Conservation (phyloP, 2,329 filamentous ascomycete species). For the Aspergillus spinulosporus region DNA sequence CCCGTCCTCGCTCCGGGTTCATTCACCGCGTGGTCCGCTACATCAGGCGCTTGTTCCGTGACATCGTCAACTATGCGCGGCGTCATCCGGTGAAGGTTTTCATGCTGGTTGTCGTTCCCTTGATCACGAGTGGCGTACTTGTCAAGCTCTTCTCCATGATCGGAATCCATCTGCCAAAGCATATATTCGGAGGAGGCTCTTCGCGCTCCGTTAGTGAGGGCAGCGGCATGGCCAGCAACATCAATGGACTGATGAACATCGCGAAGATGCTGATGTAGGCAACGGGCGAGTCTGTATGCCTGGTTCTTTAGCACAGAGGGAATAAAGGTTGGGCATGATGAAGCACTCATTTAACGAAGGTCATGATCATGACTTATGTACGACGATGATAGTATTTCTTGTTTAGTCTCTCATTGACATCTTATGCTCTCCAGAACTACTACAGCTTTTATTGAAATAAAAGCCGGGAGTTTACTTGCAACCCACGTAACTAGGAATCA, state of each 20-base stretch:
- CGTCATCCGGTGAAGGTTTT: slow-evolving; percentile 85
- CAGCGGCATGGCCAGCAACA: slow-evolving; percentile 35
- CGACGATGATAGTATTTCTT: slow-evolving; percentile 22
- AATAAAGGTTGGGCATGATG: background rate
- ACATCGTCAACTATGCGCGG: slow-evolving; percentile 78
- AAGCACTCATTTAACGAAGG: slow-evolving; percentile 14
- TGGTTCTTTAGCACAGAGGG: background rate
- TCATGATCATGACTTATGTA: slow-evolving; percentile 25
- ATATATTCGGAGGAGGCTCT: slow-evolving; percentile 46
- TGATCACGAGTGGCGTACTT: slow-evolving; percentile 80
- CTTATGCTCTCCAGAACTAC: background rate
- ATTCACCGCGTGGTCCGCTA: slow-evolving; percentile 71
- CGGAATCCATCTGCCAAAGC: slow-evolving; percentile 71
- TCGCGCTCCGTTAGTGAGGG: slow-evolving; percentile 19
- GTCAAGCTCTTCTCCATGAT: slow-evolving; percentile 75
- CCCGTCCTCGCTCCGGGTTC: slow-evolving; percentile 74
- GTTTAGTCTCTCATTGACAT: slow-evolving; percentile 8
- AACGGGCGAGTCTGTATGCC: background rate
- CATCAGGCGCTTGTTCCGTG: slow-evolving; percentile 74
- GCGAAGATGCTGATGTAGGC: slow-evolving; percentile 40
- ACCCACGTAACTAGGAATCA: background rate
- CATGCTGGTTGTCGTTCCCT: slow-evolving; percentile 80
- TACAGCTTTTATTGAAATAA: slow-evolving; percentile 2
- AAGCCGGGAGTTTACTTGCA: slow-evolving; percentile 21
- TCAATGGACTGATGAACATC: slow-evolving; percentile 36